A percentile compares a stretch with the other conserved stretches of the same genome.
Evolutionary conservation across 495 filamentous ascomycete genomes (phyloP).

Genomic region (Lasiosphaeria miniovina): DNA sequence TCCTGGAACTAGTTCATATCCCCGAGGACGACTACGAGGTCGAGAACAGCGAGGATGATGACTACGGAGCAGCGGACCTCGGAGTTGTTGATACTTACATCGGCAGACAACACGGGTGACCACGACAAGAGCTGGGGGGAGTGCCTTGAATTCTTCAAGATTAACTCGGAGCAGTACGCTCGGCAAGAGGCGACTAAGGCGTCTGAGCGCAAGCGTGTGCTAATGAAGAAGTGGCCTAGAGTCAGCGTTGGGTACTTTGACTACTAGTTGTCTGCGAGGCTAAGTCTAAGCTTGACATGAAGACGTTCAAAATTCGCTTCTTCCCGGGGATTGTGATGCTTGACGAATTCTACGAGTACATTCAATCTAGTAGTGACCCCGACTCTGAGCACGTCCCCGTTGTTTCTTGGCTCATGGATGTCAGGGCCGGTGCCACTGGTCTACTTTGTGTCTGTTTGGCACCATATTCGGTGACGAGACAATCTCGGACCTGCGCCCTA

Average conservation of each 20-base stretch:
- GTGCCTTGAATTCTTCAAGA: conserved; percentile 22
- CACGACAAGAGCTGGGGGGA: conserved; percentile 9
- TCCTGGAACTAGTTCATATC: not conserved
- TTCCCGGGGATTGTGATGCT: conserved; percentile 25
- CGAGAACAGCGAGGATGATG: conserved; percentile 17
- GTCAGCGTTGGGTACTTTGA: conserved; percentile 26
- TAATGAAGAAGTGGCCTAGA: conserved; percentile 21
- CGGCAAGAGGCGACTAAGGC: not conserved
- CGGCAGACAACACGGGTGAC: conserved; percentile 24
- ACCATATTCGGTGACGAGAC: conserved; percentile 24
- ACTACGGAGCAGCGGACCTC: conserved; percentile 18
- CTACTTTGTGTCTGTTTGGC: conserved; percentile 30
- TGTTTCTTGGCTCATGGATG: conserved; percentile 21
- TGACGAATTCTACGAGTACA: conserved; percentile 32
- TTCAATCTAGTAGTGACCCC: not conserved
- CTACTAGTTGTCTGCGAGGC: conserved; percentile 27
- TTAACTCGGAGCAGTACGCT: conserved; percentile 12
- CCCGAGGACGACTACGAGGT: not conserved
- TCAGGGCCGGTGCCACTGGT: conserved; percentile 16
- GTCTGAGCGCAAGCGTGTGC: conserved; percentile 18
- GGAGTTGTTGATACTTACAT: conserved; percentile 22
- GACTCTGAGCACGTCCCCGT: not conserved
- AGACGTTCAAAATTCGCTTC: conserved; percentile 21
- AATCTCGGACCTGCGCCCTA: conserved; percentile 14
- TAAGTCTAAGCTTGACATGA: conserved; percentile 23